Percentiles rank a stretch among this genome's conserved stretches.
phyloP scores from a whole-genome alignment of 2,329 filamentous ascomycete genomes.

The Pseudogymnoascus sp. region DNA sequence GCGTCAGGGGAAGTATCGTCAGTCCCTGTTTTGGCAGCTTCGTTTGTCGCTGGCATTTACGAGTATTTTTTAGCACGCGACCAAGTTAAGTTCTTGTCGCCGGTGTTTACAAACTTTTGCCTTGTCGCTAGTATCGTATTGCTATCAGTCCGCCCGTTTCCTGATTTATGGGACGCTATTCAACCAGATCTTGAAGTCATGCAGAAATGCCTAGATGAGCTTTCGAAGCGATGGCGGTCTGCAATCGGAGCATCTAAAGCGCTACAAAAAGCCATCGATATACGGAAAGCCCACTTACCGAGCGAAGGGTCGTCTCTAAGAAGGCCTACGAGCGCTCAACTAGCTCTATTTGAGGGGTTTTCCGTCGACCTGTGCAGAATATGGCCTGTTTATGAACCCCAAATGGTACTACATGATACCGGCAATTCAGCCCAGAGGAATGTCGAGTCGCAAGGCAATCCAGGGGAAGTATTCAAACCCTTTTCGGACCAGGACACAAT shows the following conservation, averaged over 20 bases:
- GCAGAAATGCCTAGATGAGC: neutral
- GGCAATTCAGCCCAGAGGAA: neutral
- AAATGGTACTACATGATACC: neutral
- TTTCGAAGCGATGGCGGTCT: neutral
- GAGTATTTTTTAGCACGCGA: constrained; percentile 37
- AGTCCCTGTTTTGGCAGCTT: constrained; percentile 33
- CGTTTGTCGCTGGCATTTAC: constrained; percentile 35
- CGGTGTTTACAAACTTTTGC: constrained; percentile 36
- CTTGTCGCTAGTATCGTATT: constrained; percentile 26
- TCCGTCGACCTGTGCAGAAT: neutral
- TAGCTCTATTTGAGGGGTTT: neutral
- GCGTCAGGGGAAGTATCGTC: constrained; percentile 23
- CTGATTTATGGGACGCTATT: neutral
- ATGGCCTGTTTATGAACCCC: neutral
- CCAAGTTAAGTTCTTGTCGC: constrained; percentile 34
- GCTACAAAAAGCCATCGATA: neutral
- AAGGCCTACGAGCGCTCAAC: neutral
- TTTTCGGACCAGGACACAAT: neutral
- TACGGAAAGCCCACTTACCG: neutral
- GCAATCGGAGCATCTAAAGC: neutral
- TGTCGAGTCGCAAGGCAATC: neutral
- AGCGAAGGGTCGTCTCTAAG: neutral
- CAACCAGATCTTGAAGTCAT: neutral
- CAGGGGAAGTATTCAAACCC: neutral
- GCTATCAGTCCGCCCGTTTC: neutral